Conservation (phyloP, 805 yeast species). For the Kuraishia molischiana region DNA sequence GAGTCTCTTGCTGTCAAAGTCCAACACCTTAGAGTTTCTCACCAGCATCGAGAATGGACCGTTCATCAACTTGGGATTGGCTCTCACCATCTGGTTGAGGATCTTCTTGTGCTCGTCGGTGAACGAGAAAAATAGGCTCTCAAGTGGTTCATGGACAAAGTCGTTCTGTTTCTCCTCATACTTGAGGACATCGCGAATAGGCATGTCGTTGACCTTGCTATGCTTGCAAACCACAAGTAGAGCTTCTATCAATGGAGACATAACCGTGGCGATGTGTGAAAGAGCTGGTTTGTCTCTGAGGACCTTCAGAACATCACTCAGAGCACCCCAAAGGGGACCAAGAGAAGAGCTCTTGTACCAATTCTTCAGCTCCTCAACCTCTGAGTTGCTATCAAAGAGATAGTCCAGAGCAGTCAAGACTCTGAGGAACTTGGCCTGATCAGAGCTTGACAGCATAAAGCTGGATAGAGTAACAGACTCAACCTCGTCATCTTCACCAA, state of each 20-base stretch:
- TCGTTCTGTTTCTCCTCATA: conserved; percentile 58
- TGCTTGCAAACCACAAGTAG: conserved; percentile 95
- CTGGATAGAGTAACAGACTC: conserved; percentile 47
- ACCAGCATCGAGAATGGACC: conserved; percentile 92
- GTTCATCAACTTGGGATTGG: conserved; percentile 87
- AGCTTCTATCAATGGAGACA: conserved; percentile 83
- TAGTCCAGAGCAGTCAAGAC: conserved; percentile 84
- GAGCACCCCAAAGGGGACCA: conserved; percentile 77
- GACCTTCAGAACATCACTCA: conserved; percentile 59
- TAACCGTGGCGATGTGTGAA: conserved; percentile 63
- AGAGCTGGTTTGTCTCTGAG: conserved; percentile 50
- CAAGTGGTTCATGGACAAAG: conserved; percentile 66
- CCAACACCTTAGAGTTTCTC: conserved; percentile 78
- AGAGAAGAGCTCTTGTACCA: conserved; percentile 62
- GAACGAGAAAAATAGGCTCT: conserved; percentile 71
- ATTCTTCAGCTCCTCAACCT: conserved; percentile 38
- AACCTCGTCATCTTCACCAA: conserved; percentile 29
- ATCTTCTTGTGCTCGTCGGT: conserved; percentile 84
- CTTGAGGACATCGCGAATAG: conserved; percentile 42
- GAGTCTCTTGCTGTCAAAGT: conserved; percentile 87
- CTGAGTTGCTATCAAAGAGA: conserved; percentile 46
- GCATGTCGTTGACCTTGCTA: conserved; percentile 51
- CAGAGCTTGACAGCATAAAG: conserved; percentile 73
- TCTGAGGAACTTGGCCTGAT: conserved; percentile 81
- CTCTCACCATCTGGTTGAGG: conserved; percentile 83